phyloP scores from a whole-genome alignment of 2,329 filamentous ascomycete genomes.

The Aspergillus vadensis region DNA sequence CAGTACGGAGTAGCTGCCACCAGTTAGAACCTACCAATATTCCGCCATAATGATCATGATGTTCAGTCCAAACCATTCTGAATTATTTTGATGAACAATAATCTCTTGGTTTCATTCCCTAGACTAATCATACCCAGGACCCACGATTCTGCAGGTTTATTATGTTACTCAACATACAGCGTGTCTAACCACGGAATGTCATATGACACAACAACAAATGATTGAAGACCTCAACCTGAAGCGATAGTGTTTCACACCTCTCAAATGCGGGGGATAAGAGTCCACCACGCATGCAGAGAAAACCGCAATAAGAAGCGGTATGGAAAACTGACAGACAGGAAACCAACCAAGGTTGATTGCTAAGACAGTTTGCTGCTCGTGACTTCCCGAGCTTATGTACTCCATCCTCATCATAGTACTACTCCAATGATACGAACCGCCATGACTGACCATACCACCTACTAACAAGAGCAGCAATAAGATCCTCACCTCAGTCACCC shows the following conservation, averaged over 20 bases:
- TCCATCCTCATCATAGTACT: background rate
- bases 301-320: background rate
- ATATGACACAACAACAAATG: background rate
- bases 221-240: background rate
- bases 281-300: background rate
- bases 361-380: background rate
- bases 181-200: background rate
- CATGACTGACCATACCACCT: background rate
- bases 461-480: background rate
- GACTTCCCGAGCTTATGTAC: constrained; percentile 4
- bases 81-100: background rate
- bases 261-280: constrained; percentile 1
- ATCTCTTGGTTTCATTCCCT: background rate
- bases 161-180: background rate
- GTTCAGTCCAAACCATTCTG: background rate
- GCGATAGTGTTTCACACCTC: background rate
- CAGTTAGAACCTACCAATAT: background rate
- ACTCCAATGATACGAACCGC: background rate
- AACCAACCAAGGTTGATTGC: background rate
- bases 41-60: background rate
- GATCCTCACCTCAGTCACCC: background rate
- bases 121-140: background rate
- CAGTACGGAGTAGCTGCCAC: background rate
- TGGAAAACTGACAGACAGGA: background rate
- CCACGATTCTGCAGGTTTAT: background rate